Evolutionary conservation across 768 basidiomycete genomes (phyloP), one percentile per base, ranked within the genome.

Genomic region (Amanita pallidorosea): DNA sequence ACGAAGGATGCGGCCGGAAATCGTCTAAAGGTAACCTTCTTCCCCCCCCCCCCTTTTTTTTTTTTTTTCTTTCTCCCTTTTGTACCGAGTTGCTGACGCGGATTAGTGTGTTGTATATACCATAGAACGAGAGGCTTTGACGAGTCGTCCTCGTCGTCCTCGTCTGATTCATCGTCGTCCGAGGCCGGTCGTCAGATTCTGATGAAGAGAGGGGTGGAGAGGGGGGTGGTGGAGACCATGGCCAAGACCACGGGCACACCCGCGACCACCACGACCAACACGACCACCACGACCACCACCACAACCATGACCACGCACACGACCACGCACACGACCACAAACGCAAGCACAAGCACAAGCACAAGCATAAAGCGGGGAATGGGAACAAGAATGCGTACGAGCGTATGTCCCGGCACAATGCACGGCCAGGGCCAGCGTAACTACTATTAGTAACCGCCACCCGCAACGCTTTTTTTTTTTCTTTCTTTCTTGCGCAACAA

Each of bases 21-120:
- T 89, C 86, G 55, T 91, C 90, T 25, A 97, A 97, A 70, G 92
- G 94, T 9, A 27, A 27, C 6, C 7, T 27, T 7, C 25, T 4
- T 33, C 48, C 17, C 31, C 6, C 25, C 25, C 25, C 23, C 23
- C 23, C 23, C 3, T 5, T 27, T 27, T 27, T 27, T 27, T 27
- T 7, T 27, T 7, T 27, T 27, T 27, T n/a, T n/a, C 4, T 23
- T 47, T 47, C 22, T 27, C 3, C 23, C 45, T 45, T 35, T 45
- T 40, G 23, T 15, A 25, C 15, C 6, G 4, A 5, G 20, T n/a
- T 45, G 17, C 45, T 12, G 4, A 31, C 1, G 15, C 12, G 15
- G 3, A 27, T 31, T 31, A 97, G 93, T 96, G 45, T 97, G 93
- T 63, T 97, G 93, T 64, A 95, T 97, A 60, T 95, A 93, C 61